These are phyloP conservation scores for Suillus subluteus DNA, from an alignment of 768 basidiomycete genomes.

Conservation along the genomic window DNA sequence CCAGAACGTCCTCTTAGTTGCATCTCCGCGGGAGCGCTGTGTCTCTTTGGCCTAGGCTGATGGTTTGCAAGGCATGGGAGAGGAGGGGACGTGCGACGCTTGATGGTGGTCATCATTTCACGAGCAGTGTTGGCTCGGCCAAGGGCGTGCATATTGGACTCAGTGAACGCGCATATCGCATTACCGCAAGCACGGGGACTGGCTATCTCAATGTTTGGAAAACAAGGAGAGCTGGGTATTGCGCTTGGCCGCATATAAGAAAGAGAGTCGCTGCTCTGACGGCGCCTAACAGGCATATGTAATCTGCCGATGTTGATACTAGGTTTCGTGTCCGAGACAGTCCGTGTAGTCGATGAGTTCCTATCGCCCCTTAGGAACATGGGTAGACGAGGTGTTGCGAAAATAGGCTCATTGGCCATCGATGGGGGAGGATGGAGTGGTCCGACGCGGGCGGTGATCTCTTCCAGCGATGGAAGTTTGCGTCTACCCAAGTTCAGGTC, in stretches of 20 bases:
- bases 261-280: conserved; percentile 18
- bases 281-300: conserved; percentile 43
- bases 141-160: conserved; percentile 54
- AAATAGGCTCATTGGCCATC: background rate
- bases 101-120: conserved; percentile 68
- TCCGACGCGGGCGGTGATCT: conserved; percentile 69
- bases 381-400: conserved; percentile 31
- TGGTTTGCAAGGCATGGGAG: conserved; percentile 17
- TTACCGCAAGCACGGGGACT: conserved; percentile 49
- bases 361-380: conserved; percentile 32
- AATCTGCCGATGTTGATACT: conserved; percentile 44
- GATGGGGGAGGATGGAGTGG: conserved; percentile 3
- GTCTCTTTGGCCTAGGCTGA: conserved; percentile 51
- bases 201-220: conserved; percentile 50
- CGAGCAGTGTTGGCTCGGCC: conserved; percentile 60
- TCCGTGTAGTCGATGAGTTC: conserved; percentile 12
- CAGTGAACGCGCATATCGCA: conserved; percentile 52
- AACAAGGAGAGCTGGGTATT: conserved; percentile 39
- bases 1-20: conserved; percentile 51
- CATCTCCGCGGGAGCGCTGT: conserved; percentile 68
- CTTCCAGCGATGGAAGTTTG: conserved; percentile 69
- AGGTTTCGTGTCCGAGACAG: conserved; percentile 25
- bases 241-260: conserved; percentile 15
- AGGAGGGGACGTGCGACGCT: conserved; percentile 52
- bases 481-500: conserved; percentile 21